These are phyloP conservation scores for Hygrocybe punicea DNA, from an alignment of 768 basidiomycete species.

Conservation along the genomic window DNA sequence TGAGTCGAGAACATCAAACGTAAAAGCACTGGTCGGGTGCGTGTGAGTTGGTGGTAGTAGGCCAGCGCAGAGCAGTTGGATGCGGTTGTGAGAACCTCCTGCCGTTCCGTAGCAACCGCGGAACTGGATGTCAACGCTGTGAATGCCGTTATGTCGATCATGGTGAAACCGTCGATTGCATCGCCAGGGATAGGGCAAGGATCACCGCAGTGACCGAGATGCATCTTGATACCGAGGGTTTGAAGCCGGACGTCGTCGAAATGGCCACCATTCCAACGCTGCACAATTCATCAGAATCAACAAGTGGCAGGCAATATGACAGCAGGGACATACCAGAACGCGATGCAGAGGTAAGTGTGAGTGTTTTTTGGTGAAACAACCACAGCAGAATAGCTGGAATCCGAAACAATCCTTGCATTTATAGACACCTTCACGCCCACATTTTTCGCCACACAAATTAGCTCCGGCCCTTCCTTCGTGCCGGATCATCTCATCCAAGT, in stretches of 20 bases:
- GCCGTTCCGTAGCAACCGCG: constrained; percentile 20
- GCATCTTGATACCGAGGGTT: constrained; percentile 6
- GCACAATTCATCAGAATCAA: background rate
- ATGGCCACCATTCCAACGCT: constrained; percentile 4
- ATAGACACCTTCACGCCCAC: background rate
- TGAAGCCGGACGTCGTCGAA: background rate
- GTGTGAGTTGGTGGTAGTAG: constrained; percentile 4
- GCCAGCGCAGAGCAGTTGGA: constrained; percentile 5
- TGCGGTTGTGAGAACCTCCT: background rate
- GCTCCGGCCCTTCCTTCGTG: background rate
- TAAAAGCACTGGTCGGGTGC: constrained; percentile 7
- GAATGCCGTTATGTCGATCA: constrained; percentile 24
- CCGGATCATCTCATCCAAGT: constrained; percentile 5
- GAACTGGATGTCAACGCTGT: constrained; percentile 19
- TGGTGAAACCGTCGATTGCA: background rate
- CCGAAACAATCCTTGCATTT: constrained; percentile 7
- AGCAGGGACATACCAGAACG: background rate
- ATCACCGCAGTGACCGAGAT: constrained; percentile 9
- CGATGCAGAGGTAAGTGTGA: constrained; percentile 4
- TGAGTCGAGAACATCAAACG: constrained; percentile 7
- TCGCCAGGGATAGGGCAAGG: background rate
- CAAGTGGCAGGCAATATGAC: background rate
- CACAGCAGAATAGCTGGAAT: background rate
- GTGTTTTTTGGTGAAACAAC: background rate
- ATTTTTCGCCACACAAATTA: background rate